Base-by-base conservation (phyloP, 192 early-diverging fungal genomes). In the Backusella circina region DNA sequence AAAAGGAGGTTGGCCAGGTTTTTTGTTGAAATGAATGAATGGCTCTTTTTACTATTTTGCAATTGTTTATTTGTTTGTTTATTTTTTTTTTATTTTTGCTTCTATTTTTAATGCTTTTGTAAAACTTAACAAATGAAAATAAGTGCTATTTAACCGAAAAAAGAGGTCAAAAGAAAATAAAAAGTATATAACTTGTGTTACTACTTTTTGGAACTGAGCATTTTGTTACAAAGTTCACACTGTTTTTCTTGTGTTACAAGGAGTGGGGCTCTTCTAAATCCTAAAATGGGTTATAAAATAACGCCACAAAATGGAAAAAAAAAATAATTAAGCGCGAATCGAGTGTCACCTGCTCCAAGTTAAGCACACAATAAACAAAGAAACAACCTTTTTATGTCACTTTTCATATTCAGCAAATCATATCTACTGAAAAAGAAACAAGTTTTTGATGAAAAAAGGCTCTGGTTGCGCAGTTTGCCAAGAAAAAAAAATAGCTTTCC, bases 61-160 rank as follows among this genome's bases (percentile, higher is more conserved):
- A 47, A 57, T 57, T 26, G 54, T 57, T 57, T 57, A 57, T 57
- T 57, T 57, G 18, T 54, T 54, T 54, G 51, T 54, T 57, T 57
- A 3, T 57, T 57, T 26, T 9, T 23, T 54, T 54, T 54, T n/a
- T n/a, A 15, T 9, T 44, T 26, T 57, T 57, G n/a, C 54, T 57
- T 54, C 21, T 54, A 54, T 23, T 54, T 54, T 61, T 61, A 61
- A 61, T 61, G 54, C 10, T 61, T 26, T 26, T 61, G 21, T 26
- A 61, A 61, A 61, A 61, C 54, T 61, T 61, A 61, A 61, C 54
- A 61, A 61, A 61, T 61, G 54, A 61, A 61, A 57, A 61, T 18
- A 47, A 12, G 54, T 28, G 9, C 54, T 28, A 61, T 12, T 61
- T 61, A 8, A 28, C 54, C 54, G 23, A 61, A 61, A 57, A 12